These are phyloP conservation scores for Papilionanthe hybrid DNA, from an alignment of 116 monocot genomes.

Conservation along the genomic window DNA sequence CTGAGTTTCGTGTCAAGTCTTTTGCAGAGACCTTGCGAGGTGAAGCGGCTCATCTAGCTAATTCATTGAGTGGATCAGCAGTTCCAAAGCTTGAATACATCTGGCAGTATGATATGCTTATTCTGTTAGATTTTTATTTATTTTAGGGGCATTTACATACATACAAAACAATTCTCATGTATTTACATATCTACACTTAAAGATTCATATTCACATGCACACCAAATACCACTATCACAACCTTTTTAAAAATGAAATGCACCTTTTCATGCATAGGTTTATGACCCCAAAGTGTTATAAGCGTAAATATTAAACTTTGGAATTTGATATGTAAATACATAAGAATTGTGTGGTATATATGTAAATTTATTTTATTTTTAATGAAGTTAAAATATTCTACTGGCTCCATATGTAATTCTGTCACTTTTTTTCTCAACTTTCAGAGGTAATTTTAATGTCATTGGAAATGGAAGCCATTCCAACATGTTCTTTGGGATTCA, in stretches of 20 bases:
- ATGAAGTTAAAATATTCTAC: not conserved
- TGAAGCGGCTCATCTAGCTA: not conserved
- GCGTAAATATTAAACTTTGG: no score
- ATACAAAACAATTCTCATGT: no score
- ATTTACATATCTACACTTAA: no score
- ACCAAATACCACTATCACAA: no score
- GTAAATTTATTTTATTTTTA: not conserved
- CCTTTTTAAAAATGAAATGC: no score
- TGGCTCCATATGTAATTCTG: not conserved
- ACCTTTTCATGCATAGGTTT: no score
- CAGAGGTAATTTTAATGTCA: constrained; percentile 82
- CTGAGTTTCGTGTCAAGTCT: constrained; percentile 18
- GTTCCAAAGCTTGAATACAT: constrained; percentile 66
- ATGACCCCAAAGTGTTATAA: no score
- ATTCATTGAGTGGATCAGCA: constrained; percentile 20
- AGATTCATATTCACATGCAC: no score
- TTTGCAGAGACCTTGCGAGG: constrained; percentile 12
- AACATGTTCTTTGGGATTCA: constrained; percentile 61
- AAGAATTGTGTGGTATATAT: no score
- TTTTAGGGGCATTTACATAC: no score
- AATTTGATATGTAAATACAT: no score
- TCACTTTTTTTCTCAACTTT: constrained; percentile 7
- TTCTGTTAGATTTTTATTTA: constrained; percentile 4
- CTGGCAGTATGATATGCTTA: constrained; percentile 72
- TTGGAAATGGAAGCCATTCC: constrained; percentile 28